Conservation (phyloP, 1,284 basidiomycete genomes). For the Cutaneotrichosporon spelunceum region DNA sequence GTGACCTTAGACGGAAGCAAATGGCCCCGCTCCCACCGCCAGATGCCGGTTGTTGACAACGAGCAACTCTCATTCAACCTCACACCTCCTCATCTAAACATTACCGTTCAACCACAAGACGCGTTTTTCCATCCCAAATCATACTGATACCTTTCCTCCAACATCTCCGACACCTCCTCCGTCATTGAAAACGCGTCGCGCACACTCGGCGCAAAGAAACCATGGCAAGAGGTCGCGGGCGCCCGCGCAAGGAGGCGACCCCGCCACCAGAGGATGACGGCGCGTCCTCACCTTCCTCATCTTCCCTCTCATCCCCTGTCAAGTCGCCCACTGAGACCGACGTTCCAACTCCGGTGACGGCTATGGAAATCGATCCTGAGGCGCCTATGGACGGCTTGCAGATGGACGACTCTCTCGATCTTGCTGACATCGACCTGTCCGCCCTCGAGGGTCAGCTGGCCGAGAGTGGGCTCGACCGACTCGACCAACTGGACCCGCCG, state of each 20-base stretch:
- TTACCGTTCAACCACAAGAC: background rate
- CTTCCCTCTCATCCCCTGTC: conserved; percentile 18
- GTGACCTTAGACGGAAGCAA: background rate
- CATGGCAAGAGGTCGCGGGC: conserved; percentile 6
- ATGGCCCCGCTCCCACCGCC: background rate
- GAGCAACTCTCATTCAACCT: background rate
- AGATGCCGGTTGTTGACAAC: conserved; percentile 12
- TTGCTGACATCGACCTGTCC: background rate
- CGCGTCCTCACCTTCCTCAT: conserved; percentile 16
- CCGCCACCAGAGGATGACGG: conserved; percentile 12
- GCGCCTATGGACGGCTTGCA: background rate
- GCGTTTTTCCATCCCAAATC: background rate
- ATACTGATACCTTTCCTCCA: background rate
- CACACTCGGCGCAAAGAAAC: background rate
- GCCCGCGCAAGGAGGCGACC: conserved; percentile 18
- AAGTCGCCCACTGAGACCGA: conserved; percentile 14
- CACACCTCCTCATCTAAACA: background rate
- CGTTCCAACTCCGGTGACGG: conserved; percentile 13
- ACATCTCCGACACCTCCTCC: background rate
- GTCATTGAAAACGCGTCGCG: background rate
- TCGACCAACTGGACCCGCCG: background rate
- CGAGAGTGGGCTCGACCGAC: background rate
- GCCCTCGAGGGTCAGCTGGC: background rate
- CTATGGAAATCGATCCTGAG: conserved; percentile 11
- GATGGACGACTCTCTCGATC: background rate